phyloP scores from a whole-genome alignment of 2,329 filamentous ascomycete species.

The Dichotomopilus funicola region DNA sequence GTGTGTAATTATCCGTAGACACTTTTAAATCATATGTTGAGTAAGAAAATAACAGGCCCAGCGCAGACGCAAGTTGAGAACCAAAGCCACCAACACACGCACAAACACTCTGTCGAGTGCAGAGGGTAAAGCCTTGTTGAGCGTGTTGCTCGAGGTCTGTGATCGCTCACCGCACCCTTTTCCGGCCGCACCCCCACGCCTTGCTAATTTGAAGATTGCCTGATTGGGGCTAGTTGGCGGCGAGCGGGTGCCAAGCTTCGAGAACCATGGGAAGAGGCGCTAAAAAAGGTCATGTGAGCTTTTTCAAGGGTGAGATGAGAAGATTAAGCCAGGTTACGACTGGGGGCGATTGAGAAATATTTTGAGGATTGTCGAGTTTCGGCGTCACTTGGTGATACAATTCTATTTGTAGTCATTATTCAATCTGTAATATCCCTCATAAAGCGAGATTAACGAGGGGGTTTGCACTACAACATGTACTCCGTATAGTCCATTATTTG shows the following conservation, averaged over 20 bases:
- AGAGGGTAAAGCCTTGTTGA: not conserved
- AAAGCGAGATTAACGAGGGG: too few species aligned
- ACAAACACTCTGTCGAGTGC: not conserved
- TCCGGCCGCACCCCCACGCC: not conserved
- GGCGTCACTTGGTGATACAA: too few species aligned
- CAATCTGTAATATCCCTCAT: too few species aligned
- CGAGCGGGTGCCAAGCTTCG: not conserved
- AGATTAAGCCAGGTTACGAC: not conserved
- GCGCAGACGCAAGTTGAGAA: too few species aligned
- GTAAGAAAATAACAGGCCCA: not conserved
- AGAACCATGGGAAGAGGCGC: not conserved
- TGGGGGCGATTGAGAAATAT: too few species aligned
- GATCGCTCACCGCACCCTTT: too few species aligned
- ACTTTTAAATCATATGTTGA: not conserved
- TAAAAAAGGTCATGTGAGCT: conserved; percentile 1
- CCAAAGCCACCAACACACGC: too few species aligned
- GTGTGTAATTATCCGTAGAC: not conserved
- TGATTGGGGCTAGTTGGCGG: not conserved
- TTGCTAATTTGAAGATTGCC: not conserved
- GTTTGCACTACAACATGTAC: too few species aligned
- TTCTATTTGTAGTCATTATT: too few species aligned
- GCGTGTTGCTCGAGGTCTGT: too few species aligned
- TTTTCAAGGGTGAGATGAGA: not conserved
- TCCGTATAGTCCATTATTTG: too few species aligned
- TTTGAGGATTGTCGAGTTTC: too few species aligned